phyloP scores from a whole-genome alignment of 495 filamentous ascomycete genomes.

The Penicillium riverlandense region DNA sequence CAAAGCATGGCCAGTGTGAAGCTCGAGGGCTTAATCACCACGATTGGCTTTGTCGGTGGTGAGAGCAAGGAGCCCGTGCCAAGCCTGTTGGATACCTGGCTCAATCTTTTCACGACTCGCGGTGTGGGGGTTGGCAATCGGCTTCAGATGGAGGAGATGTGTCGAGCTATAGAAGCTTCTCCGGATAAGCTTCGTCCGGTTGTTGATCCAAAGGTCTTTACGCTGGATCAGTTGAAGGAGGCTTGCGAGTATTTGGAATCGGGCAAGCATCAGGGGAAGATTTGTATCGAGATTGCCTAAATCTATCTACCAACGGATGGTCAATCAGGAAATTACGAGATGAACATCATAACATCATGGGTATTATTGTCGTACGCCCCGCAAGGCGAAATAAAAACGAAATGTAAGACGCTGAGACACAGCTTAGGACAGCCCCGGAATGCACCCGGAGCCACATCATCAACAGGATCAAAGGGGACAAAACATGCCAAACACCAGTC shows the following conservation, averaged over 20 bases:
- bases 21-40: slow-evolving; percentile 34
- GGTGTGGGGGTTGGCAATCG: slow-evolving; percentile 47
- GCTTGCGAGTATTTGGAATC: slow-evolving; percentile 17
- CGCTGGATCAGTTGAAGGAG: slow-evolving; percentile 18
- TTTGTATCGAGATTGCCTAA: slow-evolving; percentile 6
- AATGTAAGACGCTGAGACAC: slow-evolving; percentile 34
- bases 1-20: slow-evolving; percentile 25
- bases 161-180: slow-evolving; percentile 43
- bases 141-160: slow-evolving; percentile 52
- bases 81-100: slow-evolving; percentile 38
- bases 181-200: slow-evolving; percentile 44
- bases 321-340: background rate
- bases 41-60: slow-evolving; percentile 38
- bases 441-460: slow-evolving; percentile 12
- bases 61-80: slow-evolving; percentile 12
- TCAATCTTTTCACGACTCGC: slow-evolving; percentile 39
- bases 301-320: too few species aligned
- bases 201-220: slow-evolving; percentile 31
- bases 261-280: slow-evolving; percentile 20
- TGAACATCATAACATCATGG: slow-evolving; percentile 15
- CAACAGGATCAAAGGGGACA: background rate
- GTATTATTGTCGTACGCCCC: slow-evolving; percentile 22
- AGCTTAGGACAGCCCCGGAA: slow-evolving; percentile 36
- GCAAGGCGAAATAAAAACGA: slow-evolving; percentile 12
- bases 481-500: background rate